Percentiles rank a stretch among this genome's conserved stretches.
These are phyloP conservation scores for Botrytis porri DNA, from an alignment of 2,329 filamentous ascomycete species.

Conservation along the genomic window DNA sequence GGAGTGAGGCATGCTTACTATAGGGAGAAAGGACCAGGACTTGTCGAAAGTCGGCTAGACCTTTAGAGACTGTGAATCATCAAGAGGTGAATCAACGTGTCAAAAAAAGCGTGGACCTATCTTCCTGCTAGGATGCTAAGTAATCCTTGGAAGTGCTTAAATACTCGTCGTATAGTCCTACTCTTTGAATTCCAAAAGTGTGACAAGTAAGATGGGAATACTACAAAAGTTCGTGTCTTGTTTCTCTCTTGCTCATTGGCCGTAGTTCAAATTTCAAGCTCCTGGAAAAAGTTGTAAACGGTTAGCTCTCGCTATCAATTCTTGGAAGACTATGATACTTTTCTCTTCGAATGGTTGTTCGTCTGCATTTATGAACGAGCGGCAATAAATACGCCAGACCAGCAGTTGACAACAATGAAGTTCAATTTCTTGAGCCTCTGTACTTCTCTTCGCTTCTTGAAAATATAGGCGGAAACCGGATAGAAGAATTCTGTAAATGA, in stretches of 20 bases:
- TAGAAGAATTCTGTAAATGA: too few relatives aligned
- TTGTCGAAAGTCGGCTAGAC: neutral
- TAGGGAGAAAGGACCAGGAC: neutral
- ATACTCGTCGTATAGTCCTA: too few relatives aligned
- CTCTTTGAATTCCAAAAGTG: too few relatives aligned
- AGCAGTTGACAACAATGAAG: too few relatives aligned
- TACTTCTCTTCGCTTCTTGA: neutral
- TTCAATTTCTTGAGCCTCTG: neutral
- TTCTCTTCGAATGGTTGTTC: neutral
- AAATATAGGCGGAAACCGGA: neutral
- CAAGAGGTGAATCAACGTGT: neutral
- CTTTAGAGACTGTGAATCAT: neutral
- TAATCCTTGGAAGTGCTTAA: neutral
- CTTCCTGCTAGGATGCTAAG: accelerated
- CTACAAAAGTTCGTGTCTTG: neutral
- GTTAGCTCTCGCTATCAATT: neutral
- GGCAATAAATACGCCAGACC: accelerated
- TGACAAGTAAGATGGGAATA: neutral
- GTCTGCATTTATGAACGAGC: neutral
- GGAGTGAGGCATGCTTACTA: neutral
- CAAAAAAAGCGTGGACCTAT: neutral
- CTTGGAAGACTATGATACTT: neutral
- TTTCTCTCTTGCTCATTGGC: neutral
- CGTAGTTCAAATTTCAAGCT: neutral
- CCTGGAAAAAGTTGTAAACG: accelerated